These are phyloP conservation scores for Gliomastix tumulicola DNA, from an alignment of 2,329 filamentous ascomycete species.

Conservation along the genomic window DNA sequence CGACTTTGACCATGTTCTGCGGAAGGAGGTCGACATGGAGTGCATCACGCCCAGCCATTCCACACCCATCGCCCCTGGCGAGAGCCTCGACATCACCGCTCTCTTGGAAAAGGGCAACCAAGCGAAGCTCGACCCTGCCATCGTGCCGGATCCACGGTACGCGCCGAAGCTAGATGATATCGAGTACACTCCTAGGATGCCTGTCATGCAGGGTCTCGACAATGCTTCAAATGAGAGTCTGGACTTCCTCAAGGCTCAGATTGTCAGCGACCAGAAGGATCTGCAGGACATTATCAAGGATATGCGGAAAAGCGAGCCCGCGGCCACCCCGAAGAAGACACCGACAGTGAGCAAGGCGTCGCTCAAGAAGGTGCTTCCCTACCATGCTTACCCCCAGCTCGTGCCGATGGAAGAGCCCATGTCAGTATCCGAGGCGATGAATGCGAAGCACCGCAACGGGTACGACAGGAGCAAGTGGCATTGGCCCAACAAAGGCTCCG, in stretches of 20 bases:
- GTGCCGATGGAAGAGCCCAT: constrained; percentile 26
- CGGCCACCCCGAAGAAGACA: constrained; percentile 11
- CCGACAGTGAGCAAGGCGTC: constrained; percentile 12
- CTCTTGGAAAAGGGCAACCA: constrained; percentile 66
- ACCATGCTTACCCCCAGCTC: constrained; percentile 22
- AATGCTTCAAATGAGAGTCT: constrained; percentile 32
- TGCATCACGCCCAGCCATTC: constrained; percentile 87
- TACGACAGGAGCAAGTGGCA: constrained; percentile 16
- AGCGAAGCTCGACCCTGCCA: constrained; percentile 62
- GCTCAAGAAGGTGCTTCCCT: constrained; percentile 25
- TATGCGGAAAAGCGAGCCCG: constrained; percentile 28
- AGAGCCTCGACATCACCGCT: constrained; percentile 76
- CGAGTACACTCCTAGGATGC: constrained; percentile 60
- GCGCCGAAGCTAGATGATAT: constrained; percentile 57
- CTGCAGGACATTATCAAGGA: constrained; percentile 65
- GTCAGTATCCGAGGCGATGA: constrained; percentile 25
- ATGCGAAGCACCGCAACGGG: constrained; percentile 6
- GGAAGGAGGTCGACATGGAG: constrained; percentile 98
- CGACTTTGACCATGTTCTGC: constrained; percentile 90
- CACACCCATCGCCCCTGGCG: constrained; percentile 71
- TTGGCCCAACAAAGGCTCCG: constrained; percentile 11
- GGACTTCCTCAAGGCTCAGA: constrained; percentile 77
- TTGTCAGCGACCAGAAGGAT: constrained; percentile 66
- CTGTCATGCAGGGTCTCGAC: constrained; percentile 72
- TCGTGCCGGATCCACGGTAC: constrained; percentile 42